These are phyloP conservation scores for Oryza rufipogon DNA, from an alignment of 176 grass and related monocot genomes.

Conservation along the genomic window DNA sequence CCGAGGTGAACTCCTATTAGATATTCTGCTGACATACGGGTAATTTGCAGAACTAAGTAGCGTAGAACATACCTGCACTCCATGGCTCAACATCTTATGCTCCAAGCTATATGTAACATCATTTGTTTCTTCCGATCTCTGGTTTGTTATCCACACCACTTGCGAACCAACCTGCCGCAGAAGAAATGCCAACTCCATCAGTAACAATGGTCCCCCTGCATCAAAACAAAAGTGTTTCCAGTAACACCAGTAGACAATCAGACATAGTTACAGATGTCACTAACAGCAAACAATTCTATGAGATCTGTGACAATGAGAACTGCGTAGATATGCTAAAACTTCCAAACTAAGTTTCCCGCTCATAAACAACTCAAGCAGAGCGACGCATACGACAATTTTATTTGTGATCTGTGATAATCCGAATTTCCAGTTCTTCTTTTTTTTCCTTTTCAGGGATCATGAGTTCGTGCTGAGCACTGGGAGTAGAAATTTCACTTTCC, in stretches of 20 bases:
- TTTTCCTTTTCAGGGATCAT: background rate
- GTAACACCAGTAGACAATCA: background rate
- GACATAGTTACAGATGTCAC: background rate
- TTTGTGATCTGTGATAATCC: background rate
- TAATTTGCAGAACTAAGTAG: background rate
- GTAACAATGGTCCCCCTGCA: constrained; percentile 87
- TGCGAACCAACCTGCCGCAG: constrained; percentile 63
- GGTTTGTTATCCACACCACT: constrained; percentile 94
- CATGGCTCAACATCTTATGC: constrained; percentile 86
- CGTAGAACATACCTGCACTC: constrained; percentile 63
- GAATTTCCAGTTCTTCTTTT: background rate
- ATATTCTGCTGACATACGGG: background rate
- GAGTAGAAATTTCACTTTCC: constrained; percentile 19
- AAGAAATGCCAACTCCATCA: constrained; percentile 94
- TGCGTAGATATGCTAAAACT: background rate
- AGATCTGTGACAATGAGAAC: constrained; percentile 1
- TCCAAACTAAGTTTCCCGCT: background rate
- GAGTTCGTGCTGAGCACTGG: background rate
- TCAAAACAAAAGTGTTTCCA: constrained; percentile 10
- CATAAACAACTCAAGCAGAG: constrained; percentile 11
- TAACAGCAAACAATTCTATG: background rate
- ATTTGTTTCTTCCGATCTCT: constrained; percentile 71
- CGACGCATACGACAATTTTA: background rate
- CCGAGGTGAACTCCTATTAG: background rate
- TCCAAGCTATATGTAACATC: constrained; percentile 76